Evolutionary conservation across 495 filamentous ascomycete genomes (phyloP).

Genomic region (Hyaloscypha hepaticicola): DNA sequence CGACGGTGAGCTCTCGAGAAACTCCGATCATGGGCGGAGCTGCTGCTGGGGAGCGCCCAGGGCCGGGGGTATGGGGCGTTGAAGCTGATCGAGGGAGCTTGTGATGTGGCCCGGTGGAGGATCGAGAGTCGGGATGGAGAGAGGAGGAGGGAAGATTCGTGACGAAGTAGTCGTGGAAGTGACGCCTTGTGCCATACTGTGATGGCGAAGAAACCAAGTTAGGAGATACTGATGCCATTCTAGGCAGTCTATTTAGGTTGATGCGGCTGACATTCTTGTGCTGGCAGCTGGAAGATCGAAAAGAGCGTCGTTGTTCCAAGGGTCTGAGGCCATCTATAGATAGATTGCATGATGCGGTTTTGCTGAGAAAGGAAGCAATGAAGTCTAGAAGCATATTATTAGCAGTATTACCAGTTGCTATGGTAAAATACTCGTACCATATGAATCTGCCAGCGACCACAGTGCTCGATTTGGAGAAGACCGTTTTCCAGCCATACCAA

Average conservation of each 20-base stretch:
- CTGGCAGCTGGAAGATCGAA: neutral
- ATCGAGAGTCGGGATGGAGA: slow-evolving; percentile 80
- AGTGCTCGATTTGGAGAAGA: neutral
- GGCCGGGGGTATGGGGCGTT: slow-evolving; percentile 67
- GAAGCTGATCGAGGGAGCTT: slow-evolving; percentile 82
- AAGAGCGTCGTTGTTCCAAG: neutral
- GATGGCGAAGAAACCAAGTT: neutral
- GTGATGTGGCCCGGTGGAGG: slow-evolving; percentile 62
- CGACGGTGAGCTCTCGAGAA: slow-evolving; percentile 83
- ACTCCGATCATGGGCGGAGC: slow-evolving; percentile 53
- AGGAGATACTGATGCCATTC: neutral
- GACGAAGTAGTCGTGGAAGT: slow-evolving; percentile 95
- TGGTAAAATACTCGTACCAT: slow-evolving; percentile 13
- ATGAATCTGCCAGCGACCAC: slow-evolving; percentile 31
- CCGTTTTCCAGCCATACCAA: slow-evolving; percentile 14
- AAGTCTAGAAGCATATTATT: slow-evolving; percentile 15
- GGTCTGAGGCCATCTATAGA: neutral
- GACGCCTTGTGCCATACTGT: slow-evolving; percentile 41
- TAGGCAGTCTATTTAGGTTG: neutral
- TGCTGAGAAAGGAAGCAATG: slow-evolving; percentile 28
- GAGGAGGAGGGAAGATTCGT: slow-evolving; percentile 93
- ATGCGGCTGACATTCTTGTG: neutral
- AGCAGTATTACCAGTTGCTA: neutral
- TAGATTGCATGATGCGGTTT: neutral
- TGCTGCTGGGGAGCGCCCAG: slow-evolving; percentile 54